phyloP scores from a whole-genome alignment of 2,329 filamentous ascomycete species.

The Catunica adiposa region DNA sequence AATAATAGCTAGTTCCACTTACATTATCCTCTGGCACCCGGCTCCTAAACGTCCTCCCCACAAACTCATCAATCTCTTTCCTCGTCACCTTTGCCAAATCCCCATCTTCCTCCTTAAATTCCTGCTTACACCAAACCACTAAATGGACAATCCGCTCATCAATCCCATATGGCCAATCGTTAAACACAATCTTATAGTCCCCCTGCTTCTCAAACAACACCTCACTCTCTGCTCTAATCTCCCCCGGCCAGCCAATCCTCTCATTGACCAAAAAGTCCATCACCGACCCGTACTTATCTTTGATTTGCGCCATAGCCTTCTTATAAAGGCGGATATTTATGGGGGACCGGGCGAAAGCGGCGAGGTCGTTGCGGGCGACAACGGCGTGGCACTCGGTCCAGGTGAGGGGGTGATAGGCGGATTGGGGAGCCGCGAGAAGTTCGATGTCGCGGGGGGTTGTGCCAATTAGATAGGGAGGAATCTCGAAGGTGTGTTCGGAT shows the following conservation, averaged over 20 bases:
- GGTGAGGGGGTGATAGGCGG: slow-evolving; percentile 40
- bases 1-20: neutral
- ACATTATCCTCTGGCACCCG: neutral
- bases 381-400: slow-evolving; percentile 57
- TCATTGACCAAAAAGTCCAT: slow-evolving; percentile 58
- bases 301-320: slow-evolving; percentile 47
- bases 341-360: slow-evolving; percentile 60
- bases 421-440: slow-evolving; percentile 57
- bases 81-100: slow-evolving; percentile 50
- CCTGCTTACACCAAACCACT: slow-evolving; percentile 87
- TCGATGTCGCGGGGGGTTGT: slow-evolving; percentile 49
- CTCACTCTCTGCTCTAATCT: neutral
- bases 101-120: slow-evolving; percentile 50
- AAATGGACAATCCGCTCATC: slow-evolving; percentile 65
- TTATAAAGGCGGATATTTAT: slow-evolving; percentile 66
- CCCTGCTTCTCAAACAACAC: slow-evolving; percentile 19
- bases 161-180: slow-evolving; percentile 90
- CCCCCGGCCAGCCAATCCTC: slow-evolving; percentile 48
- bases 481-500: slow-evolving; percentile 43
- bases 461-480: slow-evolving; percentile 52
- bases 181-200: slow-evolving; percentile 61
- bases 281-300: slow-evolving; percentile 54
- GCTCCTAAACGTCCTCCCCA: slow-evolving; percentile 31
- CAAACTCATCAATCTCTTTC: slow-evolving; percentile 51
- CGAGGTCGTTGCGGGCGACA: slow-evolving; percentile 49